A percentile compares a stretch with the other conserved stretches of the same genome.
These are phyloP conservation scores for Hemisphaericaspora xylanilytica DNA, from an alignment of 1,139 yeast species.

Conservation along the genomic window DNA sequence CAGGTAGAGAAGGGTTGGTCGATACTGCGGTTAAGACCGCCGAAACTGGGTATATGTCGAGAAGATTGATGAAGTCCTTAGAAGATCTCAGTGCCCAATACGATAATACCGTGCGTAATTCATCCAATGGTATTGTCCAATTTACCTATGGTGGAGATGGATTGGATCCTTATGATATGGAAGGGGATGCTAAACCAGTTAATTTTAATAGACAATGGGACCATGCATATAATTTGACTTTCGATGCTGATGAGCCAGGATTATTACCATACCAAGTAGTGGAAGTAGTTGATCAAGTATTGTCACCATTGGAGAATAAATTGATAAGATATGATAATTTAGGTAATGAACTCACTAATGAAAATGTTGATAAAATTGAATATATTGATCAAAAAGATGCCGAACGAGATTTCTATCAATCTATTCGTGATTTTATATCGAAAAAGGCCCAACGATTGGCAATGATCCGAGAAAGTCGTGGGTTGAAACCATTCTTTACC, in stretches of 20 bases:
- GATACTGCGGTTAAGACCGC: slow-evolving; percentile 99
- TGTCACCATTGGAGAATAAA: slow-evolving; percentile 59
- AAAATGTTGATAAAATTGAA: slow-evolving; percentile 47
- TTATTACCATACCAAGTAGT: slow-evolving; percentile 71
- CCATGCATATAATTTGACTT: slow-evolving; percentile 77
- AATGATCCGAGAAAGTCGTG: slow-evolving; percentile 53
- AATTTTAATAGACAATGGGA: slow-evolving; percentile 94
- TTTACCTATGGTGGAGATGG: slow-evolving; percentile 99
- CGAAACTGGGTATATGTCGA: slow-evolving; percentile 98
- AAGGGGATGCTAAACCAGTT: slow-evolving; percentile 96
- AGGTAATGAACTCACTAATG: slow-evolving; percentile 51
- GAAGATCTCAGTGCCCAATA: slow-evolving; percentile 95
- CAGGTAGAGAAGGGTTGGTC: slow-evolving; percentile 99
- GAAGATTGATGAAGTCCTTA: slow-evolving; percentile 96
- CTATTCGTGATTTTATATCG: slow-evolving; percentile 62
- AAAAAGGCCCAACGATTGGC: slow-evolving; percentile 60
- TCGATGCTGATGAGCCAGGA: slow-evolving; percentile 51
- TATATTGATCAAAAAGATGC: slow-evolving; percentile 82
- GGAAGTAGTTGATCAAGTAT: slow-evolving; percentile 51
- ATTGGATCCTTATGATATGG: slow-evolving; percentile 97
- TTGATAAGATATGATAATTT: slow-evolving; percentile 70
- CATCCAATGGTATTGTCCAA: slow-evolving; percentile 94
- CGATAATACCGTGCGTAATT: slow-evolving; percentile 92
- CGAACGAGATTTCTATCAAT: slow-evolving; percentile 75
- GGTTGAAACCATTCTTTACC: slow-evolving; percentile 31